Evolutionary conservation across 805 yeast species (phyloP).

Genomic region (Cyberlindnera xylosilytica): DNA sequence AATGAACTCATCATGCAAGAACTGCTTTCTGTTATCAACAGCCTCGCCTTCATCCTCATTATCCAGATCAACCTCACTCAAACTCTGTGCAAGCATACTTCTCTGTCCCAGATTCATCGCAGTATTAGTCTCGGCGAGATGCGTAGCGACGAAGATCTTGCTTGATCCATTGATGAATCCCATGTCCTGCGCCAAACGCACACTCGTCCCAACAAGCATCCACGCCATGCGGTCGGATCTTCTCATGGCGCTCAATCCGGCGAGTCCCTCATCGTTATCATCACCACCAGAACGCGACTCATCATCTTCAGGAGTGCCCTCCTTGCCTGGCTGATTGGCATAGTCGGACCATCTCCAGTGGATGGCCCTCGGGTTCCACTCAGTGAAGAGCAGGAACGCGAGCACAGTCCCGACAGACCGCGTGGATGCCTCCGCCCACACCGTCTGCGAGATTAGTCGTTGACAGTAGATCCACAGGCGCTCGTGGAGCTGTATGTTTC

Average conservation of each 20-base stretch:
- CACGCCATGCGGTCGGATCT: conserved; percentile 89
- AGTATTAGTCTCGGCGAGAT: conserved; percentile 76
- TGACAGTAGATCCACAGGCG: conserved; percentile 84
- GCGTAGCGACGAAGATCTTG: conserved; percentile 77
- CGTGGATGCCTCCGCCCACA: conserved; percentile 92
- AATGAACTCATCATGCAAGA: conserved; percentile 31
- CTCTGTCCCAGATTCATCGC: conserved; percentile 79
- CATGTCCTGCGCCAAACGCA: conserved; percentile 82
- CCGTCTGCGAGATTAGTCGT: conserved; percentile 74
- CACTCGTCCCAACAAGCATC: conserved; percentile 88
- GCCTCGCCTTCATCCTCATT: conserved; percentile 34
- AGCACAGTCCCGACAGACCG: conserved; percentile 83
- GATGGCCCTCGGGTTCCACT: conserved; percentile 95
- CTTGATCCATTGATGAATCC: conserved; percentile 73
- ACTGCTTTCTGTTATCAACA: conserved; percentile 25
- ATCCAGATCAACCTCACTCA: conserved; percentile 62
- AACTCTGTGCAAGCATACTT: conserved; percentile 71
- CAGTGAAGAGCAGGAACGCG: conserved; percentile 81
- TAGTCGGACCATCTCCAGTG: conserved; percentile 87
- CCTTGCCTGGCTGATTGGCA: conserved; percentile 39
- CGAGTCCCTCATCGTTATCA: conserved; percentile 46
- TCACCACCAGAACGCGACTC: conserved; percentile 6
- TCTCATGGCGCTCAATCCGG: conserved; percentile 82
- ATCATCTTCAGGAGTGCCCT: conserved; percentile 8
- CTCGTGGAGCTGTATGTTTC: conserved; percentile 68